Conservation (phyloP, 164 flowering plant genomes). For the Aristolochia contorta region DNA sequence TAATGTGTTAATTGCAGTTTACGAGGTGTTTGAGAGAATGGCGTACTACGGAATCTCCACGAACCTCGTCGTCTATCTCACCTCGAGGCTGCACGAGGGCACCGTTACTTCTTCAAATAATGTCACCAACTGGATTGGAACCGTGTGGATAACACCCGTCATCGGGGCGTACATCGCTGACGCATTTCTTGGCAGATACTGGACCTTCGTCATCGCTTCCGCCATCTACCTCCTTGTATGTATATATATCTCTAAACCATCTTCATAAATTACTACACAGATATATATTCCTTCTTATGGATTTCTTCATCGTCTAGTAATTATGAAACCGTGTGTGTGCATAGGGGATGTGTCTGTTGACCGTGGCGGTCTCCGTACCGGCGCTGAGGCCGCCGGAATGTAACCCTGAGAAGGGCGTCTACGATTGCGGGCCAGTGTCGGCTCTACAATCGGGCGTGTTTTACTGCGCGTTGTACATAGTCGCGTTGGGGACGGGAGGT, state of each 20-base stretch:
- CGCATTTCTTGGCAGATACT: slow-evolving; percentile 20
- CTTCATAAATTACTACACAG: too few relatives aligned
- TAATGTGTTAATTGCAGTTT: slow-evolving; percentile 13
- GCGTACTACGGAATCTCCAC: slow-evolving; percentile 25
- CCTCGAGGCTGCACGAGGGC: slow-evolving; percentile 20
- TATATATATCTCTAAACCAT: too few relatives aligned
- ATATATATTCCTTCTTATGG: too few relatives aligned
- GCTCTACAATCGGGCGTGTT: slow-evolving; percentile 16
- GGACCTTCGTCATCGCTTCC: slow-evolving; percentile 21
- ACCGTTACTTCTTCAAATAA: slow-evolving; percentile 24
- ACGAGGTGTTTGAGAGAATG: slow-evolving; percentile 28
- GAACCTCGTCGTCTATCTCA: slow-evolving; percentile 22
- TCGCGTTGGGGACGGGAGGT: slow-evolving; percentile 22
- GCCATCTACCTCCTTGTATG: slow-evolving; percentile 18
- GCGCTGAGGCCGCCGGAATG: slow-evolving; percentile 16
- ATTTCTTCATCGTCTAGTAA: too few relatives aligned
- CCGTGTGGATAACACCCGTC: slow-evolving; percentile 22
- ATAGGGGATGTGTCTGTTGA: slow-evolving; percentile 24
- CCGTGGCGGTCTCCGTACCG: slow-evolving; percentile 13
- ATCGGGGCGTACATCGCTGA: slow-evolving; percentile 25
- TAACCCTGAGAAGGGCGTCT: not conserved
- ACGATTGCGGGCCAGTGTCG: slow-evolving; percentile 10
- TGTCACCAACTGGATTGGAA: slow-evolving; percentile 29
- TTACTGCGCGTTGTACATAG: slow-evolving; percentile 14
- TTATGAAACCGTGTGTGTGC: too few relatives aligned